Conservation (phyloP, 2,329 filamentous ascomycete species). For the Teratosphaeria zuluensis region DNA sequence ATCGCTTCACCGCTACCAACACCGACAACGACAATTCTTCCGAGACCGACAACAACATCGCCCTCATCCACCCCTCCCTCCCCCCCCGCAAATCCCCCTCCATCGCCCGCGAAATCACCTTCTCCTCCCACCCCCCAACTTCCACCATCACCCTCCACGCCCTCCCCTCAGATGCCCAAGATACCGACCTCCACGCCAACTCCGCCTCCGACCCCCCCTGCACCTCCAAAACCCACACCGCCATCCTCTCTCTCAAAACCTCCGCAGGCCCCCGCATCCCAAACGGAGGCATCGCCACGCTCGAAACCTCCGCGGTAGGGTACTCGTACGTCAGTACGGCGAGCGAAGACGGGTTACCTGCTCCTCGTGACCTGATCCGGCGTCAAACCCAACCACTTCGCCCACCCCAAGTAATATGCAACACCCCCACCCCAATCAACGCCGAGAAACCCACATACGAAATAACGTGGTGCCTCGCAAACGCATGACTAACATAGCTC, state of each 20-base stretch:
- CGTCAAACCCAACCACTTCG: constrained; percentile 65
- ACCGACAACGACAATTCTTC: not conserved
- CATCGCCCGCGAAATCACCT: constrained; percentile 3
- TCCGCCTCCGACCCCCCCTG: not conserved
- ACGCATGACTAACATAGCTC: constrained; percentile 75
- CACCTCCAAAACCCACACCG: not conserved
- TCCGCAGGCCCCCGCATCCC: not conserved
- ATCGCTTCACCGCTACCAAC: not conserved
- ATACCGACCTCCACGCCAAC: not conserved
- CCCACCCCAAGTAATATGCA: constrained; percentile 79
- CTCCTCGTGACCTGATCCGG: constrained; percentile 45
- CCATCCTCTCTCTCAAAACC: not conserved
- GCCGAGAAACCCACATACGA: constrained; percentile 61
- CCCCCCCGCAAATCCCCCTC: not conserved
- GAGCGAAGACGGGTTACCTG: constrained; percentile 2
- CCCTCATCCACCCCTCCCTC: constrained; percentile 1
- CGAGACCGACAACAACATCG: not conserved
- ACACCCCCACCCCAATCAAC: constrained; percentile 57
- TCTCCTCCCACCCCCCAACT: not conserved
- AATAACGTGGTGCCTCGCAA: constrained; percentile 57
- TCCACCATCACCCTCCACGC: not conserved
- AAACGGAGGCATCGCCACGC: not conserved
- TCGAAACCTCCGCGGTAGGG: not conserved
- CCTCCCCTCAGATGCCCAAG: not conserved
- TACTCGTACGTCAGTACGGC: constrained; percentile 6